Evolutionary conservation across 441 rosid species (phyloP).

Genomic region (Rhodomyrtus psidioides): DNA sequence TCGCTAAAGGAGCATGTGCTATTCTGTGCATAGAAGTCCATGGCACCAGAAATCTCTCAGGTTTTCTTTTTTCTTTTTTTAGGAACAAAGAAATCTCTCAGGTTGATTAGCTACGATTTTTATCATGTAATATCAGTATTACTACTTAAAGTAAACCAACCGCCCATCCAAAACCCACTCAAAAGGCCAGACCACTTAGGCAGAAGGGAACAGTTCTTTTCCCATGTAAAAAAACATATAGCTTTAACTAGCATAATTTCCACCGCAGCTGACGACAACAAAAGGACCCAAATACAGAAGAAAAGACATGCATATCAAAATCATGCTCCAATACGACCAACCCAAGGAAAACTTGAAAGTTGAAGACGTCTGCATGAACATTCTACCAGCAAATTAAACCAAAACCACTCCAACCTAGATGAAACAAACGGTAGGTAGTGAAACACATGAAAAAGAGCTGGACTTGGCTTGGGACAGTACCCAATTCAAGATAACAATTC

Average conservation of each 20-base stretch:
- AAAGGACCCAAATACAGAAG: not conserved
- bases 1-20: not conserved
- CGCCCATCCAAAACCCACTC: not conserved
- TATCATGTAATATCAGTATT: not conserved
- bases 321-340: not conserved
- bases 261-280: not conserved
- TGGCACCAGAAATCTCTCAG: not conserved
- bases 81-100: no score
- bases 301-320: not conserved
- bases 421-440: not conserved
- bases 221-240: not conserved
- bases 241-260: not conserved
- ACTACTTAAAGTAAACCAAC: not conserved
- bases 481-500: not conserved
- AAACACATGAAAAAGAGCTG: not conserved
- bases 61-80: no score
- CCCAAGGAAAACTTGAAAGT: not conserved
- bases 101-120: not conserved
- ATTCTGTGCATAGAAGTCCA: not conserved
- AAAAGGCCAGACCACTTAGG: not conserved
- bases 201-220: not conserved
- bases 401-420: not conserved
- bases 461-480: not conserved
- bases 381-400: not conserved
- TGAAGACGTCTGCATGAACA: not conserved